Conservation (phyloP, 345 rosid species). For the Rhizophora mangle region DNA sequence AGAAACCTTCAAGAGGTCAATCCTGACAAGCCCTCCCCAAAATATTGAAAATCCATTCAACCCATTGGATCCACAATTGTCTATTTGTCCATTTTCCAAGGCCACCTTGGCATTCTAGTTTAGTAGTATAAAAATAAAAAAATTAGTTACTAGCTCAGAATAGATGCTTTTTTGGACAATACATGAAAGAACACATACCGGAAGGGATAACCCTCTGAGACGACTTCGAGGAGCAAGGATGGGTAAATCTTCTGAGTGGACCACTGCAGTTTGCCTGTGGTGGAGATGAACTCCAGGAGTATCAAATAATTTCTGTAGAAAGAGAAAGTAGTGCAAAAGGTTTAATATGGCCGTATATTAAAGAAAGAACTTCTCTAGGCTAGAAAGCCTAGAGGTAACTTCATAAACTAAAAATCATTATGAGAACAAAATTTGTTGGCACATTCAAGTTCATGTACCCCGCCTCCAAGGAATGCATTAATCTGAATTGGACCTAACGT, state of each 20-base stretch:
- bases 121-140: slow-evolving; percentile 21
- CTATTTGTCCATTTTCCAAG: slow-evolving; percentile 23
- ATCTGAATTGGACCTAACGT: slow-evolving; percentile 94
- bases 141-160: background rate
- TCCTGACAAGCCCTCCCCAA: slow-evolving; percentile 95
- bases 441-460: slow-evolving; percentile 40
- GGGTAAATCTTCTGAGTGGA: slow-evolving; percentile 84
- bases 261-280: slow-evolving; percentile 97
- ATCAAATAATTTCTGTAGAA: slow-evolving; percentile 67
- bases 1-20: slow-evolving; percentile 75
- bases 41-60: slow-evolving; percentile 75
- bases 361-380: background rate
- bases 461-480: slow-evolving; percentile 88
- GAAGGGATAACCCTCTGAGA: slow-evolving; percentile 69
- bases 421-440: background rate
- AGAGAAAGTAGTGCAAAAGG: background rate
- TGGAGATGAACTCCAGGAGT: slow-evolving; percentile 97
- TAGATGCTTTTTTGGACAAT: background rate
- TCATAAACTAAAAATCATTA: background rate
- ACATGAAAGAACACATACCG: slow-evolving; percentile 41
- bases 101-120: slow-evolving; percentile 31
- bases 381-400: background rate
- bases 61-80: slow-evolving; percentile 39
- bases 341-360: background rate
- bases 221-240: slow-evolving; percentile 90